These are phyloP conservation scores for Aspergillus persii DNA, from an alignment of 2,329 filamentous ascomycete species.

Conservation along the genomic window DNA sequence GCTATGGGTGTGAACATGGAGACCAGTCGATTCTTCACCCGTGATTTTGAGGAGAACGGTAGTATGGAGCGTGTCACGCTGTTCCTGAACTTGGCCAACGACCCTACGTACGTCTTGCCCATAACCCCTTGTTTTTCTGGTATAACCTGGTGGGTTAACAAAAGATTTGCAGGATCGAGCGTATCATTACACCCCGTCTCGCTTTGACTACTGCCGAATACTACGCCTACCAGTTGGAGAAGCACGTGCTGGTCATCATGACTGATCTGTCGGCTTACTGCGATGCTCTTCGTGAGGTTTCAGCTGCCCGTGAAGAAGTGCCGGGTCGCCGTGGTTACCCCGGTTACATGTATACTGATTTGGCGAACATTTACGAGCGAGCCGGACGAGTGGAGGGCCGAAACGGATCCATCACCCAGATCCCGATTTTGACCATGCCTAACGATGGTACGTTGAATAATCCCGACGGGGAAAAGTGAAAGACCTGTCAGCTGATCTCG, in stretches of 20 bases:
- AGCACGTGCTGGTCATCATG: conserved; percentile 98
- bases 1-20: conserved; percentile 99
- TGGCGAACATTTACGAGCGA: conserved; percentile 99
- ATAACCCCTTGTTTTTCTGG: background rate
- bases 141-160: conserved; percentile 4
- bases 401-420: conserved; percentile 98
- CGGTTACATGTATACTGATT: conserved; percentile 99
- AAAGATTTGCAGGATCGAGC: conserved; percentile 71
- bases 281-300: conserved; percentile 97
- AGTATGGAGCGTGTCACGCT: conserved; percentile 95
- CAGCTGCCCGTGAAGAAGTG: conserved; percentile 96
- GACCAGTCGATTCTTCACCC: conserved; percentile 95
- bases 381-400: conserved; percentile 95
- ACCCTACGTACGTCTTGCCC: conserved; percentile 73
- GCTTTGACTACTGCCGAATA: conserved; percentile 98
- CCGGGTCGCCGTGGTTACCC: conserved; percentile 98
- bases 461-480: background rate
- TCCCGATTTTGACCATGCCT: conserved; percentile 98
- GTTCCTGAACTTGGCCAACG: conserved; percentile 98
- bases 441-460: conserved; percentile 69
- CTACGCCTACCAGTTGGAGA: conserved; percentile 99
- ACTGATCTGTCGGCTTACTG: conserved; percentile 98
- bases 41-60: conserved; percentile 98
- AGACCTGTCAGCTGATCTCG: conserved; percentile 2
- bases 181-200: conserved; percentile 98